Conservation (phyloP, 192 early-diverging fungal species). For the Coemansia sp. region DNA sequence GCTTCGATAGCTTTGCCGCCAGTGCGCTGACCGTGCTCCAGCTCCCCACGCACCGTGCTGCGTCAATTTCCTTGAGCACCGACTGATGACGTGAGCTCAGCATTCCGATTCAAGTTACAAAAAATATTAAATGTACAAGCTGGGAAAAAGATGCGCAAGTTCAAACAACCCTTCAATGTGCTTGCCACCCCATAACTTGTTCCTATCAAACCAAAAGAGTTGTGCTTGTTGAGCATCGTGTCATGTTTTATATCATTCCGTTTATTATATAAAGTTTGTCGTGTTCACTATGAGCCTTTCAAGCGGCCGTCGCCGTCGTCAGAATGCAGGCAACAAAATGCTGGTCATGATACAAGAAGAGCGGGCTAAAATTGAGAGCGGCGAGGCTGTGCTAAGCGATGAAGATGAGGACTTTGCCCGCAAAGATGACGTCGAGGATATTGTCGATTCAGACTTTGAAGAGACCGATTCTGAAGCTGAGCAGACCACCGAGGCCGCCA, state of each 20-base stretch:
- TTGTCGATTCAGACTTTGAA: slow-evolving; percentile 44
- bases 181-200: no score
- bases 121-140: neutral
- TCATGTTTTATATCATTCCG: no score
- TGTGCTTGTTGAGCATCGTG: no score
- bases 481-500: slow-evolving; percentile 22
- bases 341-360: slow-evolving; percentile 41
- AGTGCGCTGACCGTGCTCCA: slow-evolving; percentile 35
- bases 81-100: slow-evolving; percentile 43
- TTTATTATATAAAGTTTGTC: no score
- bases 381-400: slow-evolving; percentile 33
- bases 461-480: slow-evolving; percentile 54
- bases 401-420: slow-evolving; percentile 46
- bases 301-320: slow-evolving; percentile 28
- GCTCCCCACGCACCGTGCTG: slow-evolving; percentile 50
- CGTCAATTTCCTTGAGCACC: slow-evolving; percentile 51
- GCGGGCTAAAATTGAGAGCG: slow-evolving; percentile 42
- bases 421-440: slow-evolving; percentile 33
- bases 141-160: no score
- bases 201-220: no score
- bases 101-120: slow-evolving; percentile 16
- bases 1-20: slow-evolving; percentile 31
- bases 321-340: slow-evolving; percentile 54
- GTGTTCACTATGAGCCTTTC: neutral
- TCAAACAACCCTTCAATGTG: no score